Evolutionary conservation across 768 basidiomycete genomes (phyloP).

Genomic region (Rubroboletus satanas): DNA sequence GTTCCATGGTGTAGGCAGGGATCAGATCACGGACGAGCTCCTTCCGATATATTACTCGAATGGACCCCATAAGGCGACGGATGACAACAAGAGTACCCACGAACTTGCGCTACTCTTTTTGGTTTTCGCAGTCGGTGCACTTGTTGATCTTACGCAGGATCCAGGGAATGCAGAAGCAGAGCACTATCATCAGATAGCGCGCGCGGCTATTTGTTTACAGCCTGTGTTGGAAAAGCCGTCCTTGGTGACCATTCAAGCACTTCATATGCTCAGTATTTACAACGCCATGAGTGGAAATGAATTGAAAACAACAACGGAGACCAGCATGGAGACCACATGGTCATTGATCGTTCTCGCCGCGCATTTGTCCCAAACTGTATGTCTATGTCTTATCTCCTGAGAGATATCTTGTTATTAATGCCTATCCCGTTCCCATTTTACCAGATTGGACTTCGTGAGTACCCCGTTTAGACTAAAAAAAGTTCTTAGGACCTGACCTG

Average conservation of each 20-base stretch:
- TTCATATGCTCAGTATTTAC: slow-evolving; percentile 67
- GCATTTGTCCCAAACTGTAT: slow-evolving; percentile 61
- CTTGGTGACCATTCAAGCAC: slow-evolving; percentile 63
- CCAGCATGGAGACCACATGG: slow-evolving; percentile 73
- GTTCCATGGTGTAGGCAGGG: slow-evolving; percentile 44
- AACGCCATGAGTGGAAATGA: slow-evolving; percentile 68
- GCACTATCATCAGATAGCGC: slow-evolving; percentile 62
- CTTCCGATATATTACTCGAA: slow-evolving; percentile 39
- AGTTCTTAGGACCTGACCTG: slow-evolving; percentile 7
- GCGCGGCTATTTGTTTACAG: slow-evolving; percentile 62
- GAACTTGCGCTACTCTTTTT: slow-evolving; percentile 48
- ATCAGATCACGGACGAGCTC: slow-evolving; percentile 44
- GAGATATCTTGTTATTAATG: neutral
- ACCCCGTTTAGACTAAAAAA: slow-evolving; percentile 6
- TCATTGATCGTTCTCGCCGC: slow-evolving; percentile 59
- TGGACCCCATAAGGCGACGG: slow-evolving; percentile 17
- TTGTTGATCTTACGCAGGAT: slow-evolving; percentile 36
- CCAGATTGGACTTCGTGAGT: slow-evolving; percentile 67
- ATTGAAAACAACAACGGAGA: slow-evolving; percentile 48
- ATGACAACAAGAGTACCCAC: slow-evolving; percentile 44
- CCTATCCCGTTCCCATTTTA: slow-evolving; percentile 15
- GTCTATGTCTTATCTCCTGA: slow-evolving; percentile 37
- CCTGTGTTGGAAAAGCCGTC: slow-evolving; percentile 70
- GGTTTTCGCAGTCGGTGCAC: slow-evolving; percentile 51
- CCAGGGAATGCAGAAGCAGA: slow-evolving; percentile 44